Base-by-base conservation (phyloP, 345 rosid species). In the Acer saccharum region DNA sequence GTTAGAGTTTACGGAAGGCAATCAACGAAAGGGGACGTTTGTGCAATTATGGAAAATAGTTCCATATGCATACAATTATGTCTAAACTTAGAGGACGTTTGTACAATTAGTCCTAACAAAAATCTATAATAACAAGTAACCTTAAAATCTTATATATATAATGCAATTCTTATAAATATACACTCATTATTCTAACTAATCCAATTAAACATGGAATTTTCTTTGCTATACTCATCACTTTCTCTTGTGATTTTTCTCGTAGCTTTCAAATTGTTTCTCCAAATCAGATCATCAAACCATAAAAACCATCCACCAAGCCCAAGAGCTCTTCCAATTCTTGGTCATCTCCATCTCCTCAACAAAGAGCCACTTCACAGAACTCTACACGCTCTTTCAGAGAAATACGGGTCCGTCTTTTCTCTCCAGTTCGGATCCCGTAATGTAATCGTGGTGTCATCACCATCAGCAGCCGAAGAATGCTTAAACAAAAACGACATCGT, bases 401-500 rank as follows among this genome's bases (percentile, higher is more conserved):
- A 27, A 10, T 71, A 88, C 16, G 93, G 93, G 12, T 85, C 90
- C 0, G 25, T 86, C 83, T 73, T 84, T 35, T 84, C 81, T 68
- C 89, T 90, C 73, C 80, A 10, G 46, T 80, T 90, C 25, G 91
- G 91, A 39, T 46, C 78, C 39, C 86, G 85, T 25, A 74, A 73
- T 4, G 80, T 85, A 21, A 64, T 90, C 12, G 7, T 80, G 4
- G 85, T 90, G 50, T 85, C 89, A 52, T 90, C 91, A 0, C 79
- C 83, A 0, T 61, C 82, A 1, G 82, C 84, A 17, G 84, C 73
- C 14, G 85, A 85, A 67, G 90, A 88, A 70, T 91, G 95, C 77
- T 86, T 91, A 85, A 87, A 85, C 65, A 87, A 84, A 48, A 88
- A 89, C 50, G 93, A 89, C 63, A 43, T 69, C 57, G 69, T 86